phyloP scores from a whole-genome alignment of 2,329 filamentous ascomycete genomes.

The Fulvia fulva region DNA sequence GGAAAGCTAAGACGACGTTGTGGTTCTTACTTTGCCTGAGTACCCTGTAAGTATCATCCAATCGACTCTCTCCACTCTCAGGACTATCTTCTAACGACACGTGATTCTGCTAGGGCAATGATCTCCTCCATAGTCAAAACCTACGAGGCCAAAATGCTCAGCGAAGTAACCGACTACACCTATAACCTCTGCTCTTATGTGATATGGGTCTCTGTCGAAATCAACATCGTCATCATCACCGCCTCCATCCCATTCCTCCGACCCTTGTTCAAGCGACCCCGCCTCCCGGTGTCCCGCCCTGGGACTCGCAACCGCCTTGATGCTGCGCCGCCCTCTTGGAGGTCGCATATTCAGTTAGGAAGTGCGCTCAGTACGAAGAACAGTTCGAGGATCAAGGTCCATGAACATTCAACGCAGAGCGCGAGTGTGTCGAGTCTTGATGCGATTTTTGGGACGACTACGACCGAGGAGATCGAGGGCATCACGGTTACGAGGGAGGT shows the following conservation, averaged over 20 bases:
- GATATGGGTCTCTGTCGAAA: constrained; percentile 29
- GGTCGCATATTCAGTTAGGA: constrained; percentile 11
- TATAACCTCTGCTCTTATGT: constrained; percentile 27
- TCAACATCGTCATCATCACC: constrained; percentile 35
- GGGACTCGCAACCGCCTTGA: not conserved
- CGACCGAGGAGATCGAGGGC: not conserved
- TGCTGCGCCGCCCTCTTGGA: constrained; percentile 1
- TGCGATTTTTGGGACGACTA: constrained; percentile 9
- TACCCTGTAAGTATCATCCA: constrained; percentile 15
- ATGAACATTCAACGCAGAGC: constrained; percentile 2
- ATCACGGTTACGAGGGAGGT: constrained; percentile 19
- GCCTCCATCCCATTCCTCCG: constrained; percentile 30
- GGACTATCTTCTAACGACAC: not conserved
- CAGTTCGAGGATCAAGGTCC: constrained; percentile 3
- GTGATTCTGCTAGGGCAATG: constrained; percentile 27
- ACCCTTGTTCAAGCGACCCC: constrained; percentile 19
- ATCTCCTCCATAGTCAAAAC: constrained; percentile 31
- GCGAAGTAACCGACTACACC: constrained; percentile 28
- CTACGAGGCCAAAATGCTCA: constrained; percentile 26
- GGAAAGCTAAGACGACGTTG: constrained; percentile 25
- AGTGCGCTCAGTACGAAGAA: constrained; percentile 11
- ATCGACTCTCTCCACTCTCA: not conserved
- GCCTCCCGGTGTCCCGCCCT: not conserved
- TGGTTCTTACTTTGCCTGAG: constrained; percentile 27
- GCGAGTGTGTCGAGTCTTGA: constrained; percentile 14